Percentiles rank a stretch among this genome's conserved stretches.
Evolutionary conservation across 805 yeast species (phyloP).

Genomic region (Wickerhamomyces kurtzmanii): DNA sequence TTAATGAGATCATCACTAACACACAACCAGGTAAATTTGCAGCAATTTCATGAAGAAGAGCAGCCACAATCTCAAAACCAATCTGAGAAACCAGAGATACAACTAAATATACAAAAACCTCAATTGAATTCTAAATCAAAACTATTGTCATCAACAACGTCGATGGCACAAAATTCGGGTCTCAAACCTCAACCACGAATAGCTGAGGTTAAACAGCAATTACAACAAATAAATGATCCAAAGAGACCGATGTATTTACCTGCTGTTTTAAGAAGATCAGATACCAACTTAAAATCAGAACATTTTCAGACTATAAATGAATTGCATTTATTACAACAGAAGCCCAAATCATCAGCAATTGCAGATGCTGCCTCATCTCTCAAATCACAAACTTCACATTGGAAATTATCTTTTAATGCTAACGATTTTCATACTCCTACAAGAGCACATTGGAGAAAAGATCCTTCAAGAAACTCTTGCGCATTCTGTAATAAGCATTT

Average conservation of each 20-base stretch:
- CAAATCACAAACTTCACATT: conserved; percentile 16
- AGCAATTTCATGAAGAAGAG: no score
- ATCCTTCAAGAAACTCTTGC: conserved; percentile 55
- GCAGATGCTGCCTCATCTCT: conserved; percentile 16
- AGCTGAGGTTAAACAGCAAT: no score
- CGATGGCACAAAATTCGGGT: conserved; percentile 2
- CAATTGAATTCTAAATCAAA: no score
- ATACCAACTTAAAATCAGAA: conserved; percentile 31
- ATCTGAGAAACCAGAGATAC: no score
- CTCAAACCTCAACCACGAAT: background rate
- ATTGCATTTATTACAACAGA: conserved; percentile 10
- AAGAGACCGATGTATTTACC: conserved; percentile 86
- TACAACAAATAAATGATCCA: conserved; percentile 71
- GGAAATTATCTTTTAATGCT: conserved; percentile 16
- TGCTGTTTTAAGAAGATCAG: conserved; percentile 63
- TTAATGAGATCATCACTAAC: no score
- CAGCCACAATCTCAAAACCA: no score
- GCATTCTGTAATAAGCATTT: conserved; percentile 58
- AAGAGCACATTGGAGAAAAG: conserved; percentile 66
- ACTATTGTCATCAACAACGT: conserved; percentile 6
- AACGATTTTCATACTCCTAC: conserved; percentile 21
- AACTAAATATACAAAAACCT: no score
- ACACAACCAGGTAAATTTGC: no score
- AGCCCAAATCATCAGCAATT: conserved; percentile 7
- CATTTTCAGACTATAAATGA: conserved; percentile 21